phyloP scores from a whole-genome alignment of 768 basidiomycete genomes.

The Leucocoprinus leucothites region DNA sequence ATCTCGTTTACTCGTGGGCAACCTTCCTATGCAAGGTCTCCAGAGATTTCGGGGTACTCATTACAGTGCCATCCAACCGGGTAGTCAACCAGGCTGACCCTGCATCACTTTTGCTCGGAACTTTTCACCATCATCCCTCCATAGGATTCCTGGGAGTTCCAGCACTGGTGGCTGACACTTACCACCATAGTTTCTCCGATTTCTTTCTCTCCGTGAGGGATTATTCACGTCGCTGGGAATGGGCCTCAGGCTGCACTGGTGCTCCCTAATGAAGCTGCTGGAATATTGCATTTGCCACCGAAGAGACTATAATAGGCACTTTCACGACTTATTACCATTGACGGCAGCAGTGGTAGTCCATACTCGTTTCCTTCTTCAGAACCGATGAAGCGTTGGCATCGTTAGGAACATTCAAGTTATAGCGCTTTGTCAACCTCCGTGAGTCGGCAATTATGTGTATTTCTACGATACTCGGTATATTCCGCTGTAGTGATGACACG shows the following conservation, averaged over 20 bases:
- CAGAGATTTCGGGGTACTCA: conserved; percentile 30
- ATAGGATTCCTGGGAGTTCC: background rate
- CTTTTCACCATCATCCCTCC: background rate
- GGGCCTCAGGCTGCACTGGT: too few relatives aligned
- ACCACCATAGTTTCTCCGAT: too few relatives aligned
- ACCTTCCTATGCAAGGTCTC: conserved; percentile 1
- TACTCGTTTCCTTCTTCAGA: too few relatives aligned
- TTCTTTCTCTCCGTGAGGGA: too few relatives aligned
- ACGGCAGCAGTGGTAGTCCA: too few relatives aligned
- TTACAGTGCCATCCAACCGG: background rate
- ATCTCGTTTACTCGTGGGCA: background rate
- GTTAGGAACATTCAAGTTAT: background rate
- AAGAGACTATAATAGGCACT: too few relatives aligned
- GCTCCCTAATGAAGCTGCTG: background rate
- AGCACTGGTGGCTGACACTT: too few relatives aligned
- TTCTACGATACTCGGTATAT: conserved; percentile 1
- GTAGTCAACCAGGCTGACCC: background rate
- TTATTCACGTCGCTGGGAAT: too few relatives aligned
- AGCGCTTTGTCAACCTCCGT: background rate
- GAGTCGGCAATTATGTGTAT: conserved; percentile 5
- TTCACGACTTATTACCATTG: too few relatives aligned
- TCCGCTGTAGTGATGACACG: conserved; percentile 2
- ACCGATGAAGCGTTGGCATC: too few relatives aligned
- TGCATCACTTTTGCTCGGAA: background rate
- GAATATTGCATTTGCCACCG: too few relatives aligned